A percentile compares a stretch with the other conserved stretches of the same genome.
These are phyloP conservation scores for Leccinum angustisporum DNA, from an alignment of 1,284 basidiomycete genomes.

Conservation along the genomic window DNA sequence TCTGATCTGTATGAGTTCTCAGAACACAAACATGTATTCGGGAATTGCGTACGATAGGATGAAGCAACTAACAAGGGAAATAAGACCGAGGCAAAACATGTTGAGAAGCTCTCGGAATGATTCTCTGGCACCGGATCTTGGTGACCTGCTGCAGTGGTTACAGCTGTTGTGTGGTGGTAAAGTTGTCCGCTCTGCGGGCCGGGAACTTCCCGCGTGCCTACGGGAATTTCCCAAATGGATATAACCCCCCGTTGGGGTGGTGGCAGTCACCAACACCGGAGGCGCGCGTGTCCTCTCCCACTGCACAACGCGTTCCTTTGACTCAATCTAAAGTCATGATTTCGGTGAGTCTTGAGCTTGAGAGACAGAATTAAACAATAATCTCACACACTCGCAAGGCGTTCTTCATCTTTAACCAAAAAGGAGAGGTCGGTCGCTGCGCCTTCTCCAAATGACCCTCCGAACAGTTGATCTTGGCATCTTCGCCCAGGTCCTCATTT, in stretches of 20 bases:
- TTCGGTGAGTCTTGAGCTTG: background rate
- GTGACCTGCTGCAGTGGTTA: too few relatives aligned
- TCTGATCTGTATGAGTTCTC: slow-evolving; percentile 55
- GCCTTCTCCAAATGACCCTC: background rate
- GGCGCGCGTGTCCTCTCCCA: background rate
- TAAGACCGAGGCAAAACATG: slow-evolving; percentile 17
- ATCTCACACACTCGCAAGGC: slow-evolving; percentile 53
- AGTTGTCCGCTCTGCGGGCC: too few relatives aligned
- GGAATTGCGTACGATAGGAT: slow-evolving; percentile 30
- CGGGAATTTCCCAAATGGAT: background rate
- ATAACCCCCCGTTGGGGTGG: slow-evolving; percentile 17
- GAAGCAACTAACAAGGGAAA: slow-evolving; percentile 5
- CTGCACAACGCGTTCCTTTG: background rate
- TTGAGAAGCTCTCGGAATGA: background rate
- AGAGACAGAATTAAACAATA: slow-evolving; percentile 1
- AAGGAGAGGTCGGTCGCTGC: slow-evolving; percentile 79
- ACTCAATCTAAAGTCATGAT: background rate
- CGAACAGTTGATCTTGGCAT: slow-evolving; percentile 11
- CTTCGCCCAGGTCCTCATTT: slow-evolving; percentile 79
- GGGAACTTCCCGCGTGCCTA: too few relatives aligned
- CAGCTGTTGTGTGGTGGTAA: too few relatives aligned
- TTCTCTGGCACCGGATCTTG: background rate
- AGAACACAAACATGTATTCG: slow-evolving; percentile 51
- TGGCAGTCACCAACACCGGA: background rate
- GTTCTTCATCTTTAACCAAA: slow-evolving; percentile 98